Evolutionary conservation across 1,139 yeast genomes (phyloP), one percentile per base, ranked within the genome.

Genomic region (Zygosaccharomyces sapae): DNA sequence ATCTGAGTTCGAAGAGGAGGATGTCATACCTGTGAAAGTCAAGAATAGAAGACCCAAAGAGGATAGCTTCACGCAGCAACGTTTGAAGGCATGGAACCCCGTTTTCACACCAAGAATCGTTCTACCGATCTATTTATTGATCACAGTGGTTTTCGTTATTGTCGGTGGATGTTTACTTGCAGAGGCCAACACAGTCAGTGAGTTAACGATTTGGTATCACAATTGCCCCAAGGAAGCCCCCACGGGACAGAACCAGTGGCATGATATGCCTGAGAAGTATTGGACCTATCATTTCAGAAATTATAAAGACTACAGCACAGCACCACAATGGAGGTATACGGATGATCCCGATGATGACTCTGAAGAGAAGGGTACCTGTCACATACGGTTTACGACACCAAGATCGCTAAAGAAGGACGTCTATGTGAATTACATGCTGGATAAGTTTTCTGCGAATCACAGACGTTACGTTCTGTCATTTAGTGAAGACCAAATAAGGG

Each of bases 91-190:
- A 1, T 67, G 75, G 51, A 76, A 76, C 62, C 97, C 97, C 1
- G 92, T 92, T 45, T 75, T 90, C 57, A 90, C 97, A 0, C 97
- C 97, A 18, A 83, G 79, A 62, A 85, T 94, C 3, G 95, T 90
- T 36, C 78, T 92, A 50, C 97, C 97, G 2, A 63, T 90, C 46
- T 80, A 90, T 59, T 65, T 90, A 41, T 67, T 75, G 8, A 75
- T 92, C 43, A 94, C 96, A 3, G 73, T 86, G n/a, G 72, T 92
- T 9, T 86, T 90, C 62, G 86, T 90, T 12, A 95, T 97, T 6
- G 74, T 92, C 39, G 98, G 98, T 29, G 97, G 90, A 1, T 90
- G 86, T 51, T 81, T 92, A 80, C 75, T 92, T 67, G 82, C 83
- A 53, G 94, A 96, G 4, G 77, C 92, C n/a, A 72, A 78, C 51